Base-by-base conservation (phyloP, 495 filamentous ascomycete genomes). In the Aspergillus hancockii region DNA sequence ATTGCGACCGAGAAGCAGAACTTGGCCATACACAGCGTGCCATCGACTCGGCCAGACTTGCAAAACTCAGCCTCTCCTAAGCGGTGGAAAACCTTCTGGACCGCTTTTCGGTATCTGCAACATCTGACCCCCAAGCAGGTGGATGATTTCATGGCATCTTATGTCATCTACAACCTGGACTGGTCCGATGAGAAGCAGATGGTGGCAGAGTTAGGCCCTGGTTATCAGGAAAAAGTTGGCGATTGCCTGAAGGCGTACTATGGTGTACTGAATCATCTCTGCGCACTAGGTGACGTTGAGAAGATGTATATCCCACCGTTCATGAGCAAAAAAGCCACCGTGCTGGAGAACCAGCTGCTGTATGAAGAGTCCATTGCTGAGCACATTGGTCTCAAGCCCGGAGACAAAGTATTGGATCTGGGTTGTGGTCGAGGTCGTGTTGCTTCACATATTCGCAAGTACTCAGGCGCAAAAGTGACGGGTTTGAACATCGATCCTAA, bases 271-370 rank as follows among this genome's bases (percentile, higher is more conserved):
- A 87, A 87, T 64, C 84, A 87, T 54, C 78, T 87, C 4, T 87
- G 84, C 68, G 83, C 83, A 25, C 75, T 87, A n/a, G 84, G 84
- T 23, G 83, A 85, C 57, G 83, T 87, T 25, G 84, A 87, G 63
- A 87, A 87, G 71, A 87, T 87, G 84, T 87, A 87, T 65, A 85
- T 87, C 53, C 84, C 84, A 25, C 84, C 84, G 4, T 77, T 80
- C 63, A 83, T 87, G 82, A 80, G 83, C 68, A 75, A 75, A 63
- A 80, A 81, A 57, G 77, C 77, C n/a, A 76, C 71, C 7, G 78
- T 84, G 3, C 69, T 69, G 34, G 73, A 78, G 57, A 78, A 78
- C 64, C 82, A 87, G 64, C 73, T 85, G 52, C 75, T 86, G n/a
- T 85, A 83, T 57, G 84, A 87, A 68, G 77, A 81, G 58, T 81